A percentile compares a stretch with the other conserved stretches of the same genome.
These are phyloP conservation scores for Periglandula ipomoeae DNA, from an alignment of 2,329 filamentous ascomycete genomes.

Conservation along the genomic window DNA sequence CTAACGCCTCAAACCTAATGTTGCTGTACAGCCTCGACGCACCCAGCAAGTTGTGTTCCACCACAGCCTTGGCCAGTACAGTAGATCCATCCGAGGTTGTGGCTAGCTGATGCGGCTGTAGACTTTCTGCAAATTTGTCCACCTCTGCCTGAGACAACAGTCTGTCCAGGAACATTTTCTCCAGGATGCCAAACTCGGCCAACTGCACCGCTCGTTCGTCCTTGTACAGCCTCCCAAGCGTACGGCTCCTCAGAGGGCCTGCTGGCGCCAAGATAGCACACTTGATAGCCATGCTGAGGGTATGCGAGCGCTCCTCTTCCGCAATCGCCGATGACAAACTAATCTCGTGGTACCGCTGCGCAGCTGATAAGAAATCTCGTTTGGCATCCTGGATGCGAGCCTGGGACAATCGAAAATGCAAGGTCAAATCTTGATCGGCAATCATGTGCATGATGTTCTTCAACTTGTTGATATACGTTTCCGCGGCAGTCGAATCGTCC, in stretches of 20 bases:
- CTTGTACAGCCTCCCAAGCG: constrained; percentile 80
- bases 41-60: constrained; percentile 91
- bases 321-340: constrained; percentile 70
- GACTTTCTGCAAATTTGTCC: constrained; percentile 68
- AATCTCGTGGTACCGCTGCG: constrained; percentile 79
- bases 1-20: constrained; percentile 68
- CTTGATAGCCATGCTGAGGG: constrained; percentile 77
- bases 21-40: constrained; percentile 73
- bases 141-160: constrained; percentile 77
- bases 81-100: constrained; percentile 85
- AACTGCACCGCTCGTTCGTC: constrained; percentile 74
- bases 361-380: constrained; percentile 79
- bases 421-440: constrained; percentile 59
- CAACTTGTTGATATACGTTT: constrained; percentile 85
- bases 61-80: constrained; percentile 83
- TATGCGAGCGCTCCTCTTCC: constrained; percentile 76
- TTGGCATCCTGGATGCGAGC: constrained; percentile 89
- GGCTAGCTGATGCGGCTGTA: constrained; percentile 83
- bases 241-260: constrained; percentile 71
- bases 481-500: constrained; percentile 78
- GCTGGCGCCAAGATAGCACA: constrained; percentile 90
- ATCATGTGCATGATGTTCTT: constrained; percentile 85
- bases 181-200: constrained; percentile 77
- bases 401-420: constrained; percentile 86
- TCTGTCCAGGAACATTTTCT: constrained; percentile 95